Conservation (phyloP, 768 basidiomycete species). For the Lentinula edodes region DNA sequence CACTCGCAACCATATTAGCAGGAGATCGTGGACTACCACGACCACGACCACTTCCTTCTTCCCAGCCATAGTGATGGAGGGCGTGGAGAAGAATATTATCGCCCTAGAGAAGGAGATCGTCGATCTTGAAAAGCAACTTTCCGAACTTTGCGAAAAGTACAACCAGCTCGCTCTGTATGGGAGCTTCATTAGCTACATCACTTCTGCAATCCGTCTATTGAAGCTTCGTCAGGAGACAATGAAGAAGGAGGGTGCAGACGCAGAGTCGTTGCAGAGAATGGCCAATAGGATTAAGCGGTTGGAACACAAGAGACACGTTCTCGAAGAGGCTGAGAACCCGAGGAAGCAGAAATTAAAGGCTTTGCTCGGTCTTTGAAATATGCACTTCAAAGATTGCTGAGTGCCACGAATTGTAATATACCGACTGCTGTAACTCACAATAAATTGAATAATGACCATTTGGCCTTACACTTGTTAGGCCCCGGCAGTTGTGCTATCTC, state of each 20-base stretch:
- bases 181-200: conserved; percentile 10
- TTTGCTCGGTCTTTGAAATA: not conserved
- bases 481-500: too few relatives aligned
- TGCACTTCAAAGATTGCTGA: not conserved
- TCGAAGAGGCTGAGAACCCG: conserved; percentile 7
- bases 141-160: conserved; percentile 5
- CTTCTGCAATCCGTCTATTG: conserved; percentile 9
- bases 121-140: conserved; percentile 2
- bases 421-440: too few relatives aligned
- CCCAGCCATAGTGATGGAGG: conserved; percentile 17
- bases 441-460: too few relatives aligned
- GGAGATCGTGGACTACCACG: conserved; percentile 46
- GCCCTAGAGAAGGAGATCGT: conserved; percentile 2
- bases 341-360: not conserved
- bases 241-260: conserved; percentile 5
- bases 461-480: too few relatives aligned
- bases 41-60: conserved; percentile 48
- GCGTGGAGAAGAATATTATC: not conserved
- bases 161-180: conserved; percentile 9
- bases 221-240: conserved; percentile 8
- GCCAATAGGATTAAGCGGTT: conserved; percentile 7
- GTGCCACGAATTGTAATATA: not conserved
- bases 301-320: conserved; percentile 4
- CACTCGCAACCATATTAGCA: conserved; percentile 77
- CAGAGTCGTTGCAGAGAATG: conserved; percentile 7